These are phyloP conservation scores for Debaryomyces sp. DNA, from an alignment of 1,139 yeast species.

Conservation along the genomic window DNA sequence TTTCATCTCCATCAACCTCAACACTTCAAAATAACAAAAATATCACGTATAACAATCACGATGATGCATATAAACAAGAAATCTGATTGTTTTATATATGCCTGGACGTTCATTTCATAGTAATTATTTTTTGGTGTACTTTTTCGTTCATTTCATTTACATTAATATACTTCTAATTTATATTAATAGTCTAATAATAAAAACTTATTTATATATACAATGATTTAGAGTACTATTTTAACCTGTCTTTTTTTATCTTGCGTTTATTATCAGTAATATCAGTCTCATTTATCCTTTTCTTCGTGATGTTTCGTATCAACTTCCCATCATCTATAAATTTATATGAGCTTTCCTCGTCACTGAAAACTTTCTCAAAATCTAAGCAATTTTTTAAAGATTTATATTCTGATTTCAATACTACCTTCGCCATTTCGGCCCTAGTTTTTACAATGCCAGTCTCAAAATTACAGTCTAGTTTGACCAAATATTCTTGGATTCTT, in stretches of 20 bases:
- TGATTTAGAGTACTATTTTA: neutral
- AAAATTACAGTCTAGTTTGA: slow-evolving; percentile 27
- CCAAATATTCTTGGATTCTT: slow-evolving; percentile 47
- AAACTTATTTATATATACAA: neutral
- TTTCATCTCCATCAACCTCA: neutral
- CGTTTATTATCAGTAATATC: neutral
- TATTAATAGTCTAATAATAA: neutral
- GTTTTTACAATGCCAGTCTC: slow-evolving; percentile 12
- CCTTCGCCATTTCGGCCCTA: slow-evolving; percentile 48
- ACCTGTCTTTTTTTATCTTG: neutral
- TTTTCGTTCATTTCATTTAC: neutral
- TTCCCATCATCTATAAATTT: slow-evolving; percentile 58
- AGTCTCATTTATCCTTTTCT: slow-evolving; percentile 44
- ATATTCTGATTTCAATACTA: slow-evolving; percentile 58
- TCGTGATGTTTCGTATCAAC: slow-evolving; percentile 56
- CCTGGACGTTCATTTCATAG: neutral
- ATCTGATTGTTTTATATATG: neutral
- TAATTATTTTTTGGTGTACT: neutral
- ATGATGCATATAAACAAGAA: neutral
- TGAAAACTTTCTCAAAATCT: slow-evolving; percentile 33
- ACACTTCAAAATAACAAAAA: neutral
- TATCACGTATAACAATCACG: neutral
- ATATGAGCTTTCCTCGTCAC: slow-evolving; percentile 26
- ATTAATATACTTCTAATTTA: neutral
- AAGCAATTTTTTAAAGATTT: slow-evolving; percentile 48